A percentile compares a stretch with the other conserved stretches of the same genome.
Evolutionary conservation across 1,284 basidiomycete species (phyloP).

Genomic region (Cutaneotrichosporon sp.): DNA sequence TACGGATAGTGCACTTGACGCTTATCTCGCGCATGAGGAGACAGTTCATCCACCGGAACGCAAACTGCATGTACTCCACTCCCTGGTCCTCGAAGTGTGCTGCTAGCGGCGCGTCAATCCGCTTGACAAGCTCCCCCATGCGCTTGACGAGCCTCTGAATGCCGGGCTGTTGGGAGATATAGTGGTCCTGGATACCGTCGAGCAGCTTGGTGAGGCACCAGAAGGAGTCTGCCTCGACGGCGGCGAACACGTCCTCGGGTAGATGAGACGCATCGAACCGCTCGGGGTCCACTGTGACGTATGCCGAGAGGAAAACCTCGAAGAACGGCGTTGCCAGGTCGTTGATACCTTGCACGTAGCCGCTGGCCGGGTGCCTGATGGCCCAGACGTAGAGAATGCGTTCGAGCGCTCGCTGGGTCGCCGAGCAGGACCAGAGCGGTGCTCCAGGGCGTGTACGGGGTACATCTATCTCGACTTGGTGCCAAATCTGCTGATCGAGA

Average conservation of each 20-base stretch:
- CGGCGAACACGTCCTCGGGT: constrained; percentile 63
- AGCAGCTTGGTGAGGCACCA: constrained; percentile 92
- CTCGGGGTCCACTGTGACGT: constrained; percentile 69
- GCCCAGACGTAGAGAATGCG: constrained; percentile 96
- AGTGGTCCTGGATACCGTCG: constrained; percentile 96
- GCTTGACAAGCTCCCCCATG: constrained; percentile 84
- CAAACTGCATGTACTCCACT: constrained; percentile 98
- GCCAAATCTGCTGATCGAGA: constrained; percentile 90
- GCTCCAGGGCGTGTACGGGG: constrained; percentile 90
- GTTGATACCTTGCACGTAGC: constrained; percentile 97
- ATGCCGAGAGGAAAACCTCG: constrained; percentile 67
- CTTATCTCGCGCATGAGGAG: constrained; percentile 93
- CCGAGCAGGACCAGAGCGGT: constrained; percentile 76
- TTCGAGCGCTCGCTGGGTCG: constrained; percentile 85
- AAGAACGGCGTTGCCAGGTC: constrained; percentile 94
- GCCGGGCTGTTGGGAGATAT: constrained; percentile 89
- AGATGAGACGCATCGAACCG: constrained; percentile 73
- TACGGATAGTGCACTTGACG: constrained; percentile 87
- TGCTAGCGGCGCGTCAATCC: constrained; percentile 82
- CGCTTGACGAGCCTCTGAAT: constrained; percentile 85
- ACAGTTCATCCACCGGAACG: constrained; percentile 98
- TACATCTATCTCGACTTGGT: constrained; percentile 96
- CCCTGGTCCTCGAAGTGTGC: constrained; percentile 79
- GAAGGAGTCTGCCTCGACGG: constrained; percentile 90
- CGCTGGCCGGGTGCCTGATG: constrained; percentile 90